These are phyloP conservation scores for Psilocybe subaeruginosa DNA, from an alignment of 768 basidiomycete genomes.

Conservation along the genomic window DNA sequence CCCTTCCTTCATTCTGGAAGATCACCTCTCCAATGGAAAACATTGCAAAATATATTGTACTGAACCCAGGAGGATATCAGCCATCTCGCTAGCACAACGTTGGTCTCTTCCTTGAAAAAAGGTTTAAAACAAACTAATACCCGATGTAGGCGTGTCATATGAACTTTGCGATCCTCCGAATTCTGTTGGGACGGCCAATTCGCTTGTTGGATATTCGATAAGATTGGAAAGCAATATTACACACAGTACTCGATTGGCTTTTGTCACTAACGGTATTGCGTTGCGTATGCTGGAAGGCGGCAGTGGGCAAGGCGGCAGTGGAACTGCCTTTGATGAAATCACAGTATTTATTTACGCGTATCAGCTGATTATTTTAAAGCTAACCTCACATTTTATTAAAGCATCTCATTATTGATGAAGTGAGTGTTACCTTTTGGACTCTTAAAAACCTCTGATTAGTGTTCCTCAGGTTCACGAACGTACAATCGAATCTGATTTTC, in stretches of 20 bases:
- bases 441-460: background rate
- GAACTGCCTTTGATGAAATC: conserved; percentile 90
- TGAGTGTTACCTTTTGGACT: conserved; percentile 26
- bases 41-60: conserved; percentile 93
- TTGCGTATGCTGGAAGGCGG: conserved; percentile 95
- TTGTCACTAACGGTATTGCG: conserved; percentile 94
- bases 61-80: conserved; percentile 94
- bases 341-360: conserved; percentile 58
- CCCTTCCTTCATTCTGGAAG: conserved; percentile 91
- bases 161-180: conserved; percentile 89
- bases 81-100: conserved; percentile 93
- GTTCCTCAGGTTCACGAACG: conserved; percentile 83
- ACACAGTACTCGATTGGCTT: conserved; percentile 76
- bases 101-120: conserved; percentile 14
- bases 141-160: conserved; percentile 65
- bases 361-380: conserved; percentile 7
- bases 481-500: conserved; percentile 96
- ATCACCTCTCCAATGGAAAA: conserved; percentile 78
- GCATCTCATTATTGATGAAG: conserved; percentile 97
- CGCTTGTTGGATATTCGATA: conserved; percentile 93
- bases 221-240: conserved; percentile 88
- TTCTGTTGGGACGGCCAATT: conserved; percentile 72
- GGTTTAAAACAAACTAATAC: conserved; percentile 3
- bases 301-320: conserved; percentile 65
- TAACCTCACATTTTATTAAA: conserved; percentile 27